A percentile compares a stretch with the other conserved stretches of the same genome.
phyloP scores from a whole-genome alignment of 192 early-diverging fungal genomes.

The Lobulomyces angularis region DNA sequence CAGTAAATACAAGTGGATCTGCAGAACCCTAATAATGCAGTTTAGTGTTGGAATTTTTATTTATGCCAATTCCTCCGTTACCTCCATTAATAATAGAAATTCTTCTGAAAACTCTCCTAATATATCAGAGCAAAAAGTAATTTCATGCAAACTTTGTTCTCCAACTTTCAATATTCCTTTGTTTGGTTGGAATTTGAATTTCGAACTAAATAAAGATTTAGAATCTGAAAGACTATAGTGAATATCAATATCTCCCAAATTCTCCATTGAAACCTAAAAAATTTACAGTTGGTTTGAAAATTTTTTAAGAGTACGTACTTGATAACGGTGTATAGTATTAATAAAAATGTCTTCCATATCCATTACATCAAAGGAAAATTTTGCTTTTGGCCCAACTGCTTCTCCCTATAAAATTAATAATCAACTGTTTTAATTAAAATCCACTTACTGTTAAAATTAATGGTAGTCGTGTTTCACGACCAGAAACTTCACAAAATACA shows the following conservation, averaged over 20 bases:
- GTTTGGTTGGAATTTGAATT: constrained; percentile 32
- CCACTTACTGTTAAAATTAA: constrained; percentile 28
- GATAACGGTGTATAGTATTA: constrained; percentile 36
- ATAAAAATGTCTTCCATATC: constrained; percentile 42
- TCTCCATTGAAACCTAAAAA: constrained; percentile 36
- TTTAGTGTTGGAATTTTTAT: constrained; percentile 1
- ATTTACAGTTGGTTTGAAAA: constrained; percentile 7
- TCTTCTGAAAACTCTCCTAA: constrained; percentile 41
- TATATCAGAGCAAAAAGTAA: constrained; percentile 28
- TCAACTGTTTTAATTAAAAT: constrained; percentile 6
- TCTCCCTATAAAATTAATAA: constrained; percentile 23
- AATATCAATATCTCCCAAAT: constrained; percentile 37
- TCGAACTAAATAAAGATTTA: constrained; percentile 24
- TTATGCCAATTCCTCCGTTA: constrained; percentile 7
- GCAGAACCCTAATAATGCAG: constrained; percentile 30
- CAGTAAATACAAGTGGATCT: constrained; percentile 19
- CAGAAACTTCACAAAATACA: constrained; percentile 40
- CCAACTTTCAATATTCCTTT: constrained; percentile 27
- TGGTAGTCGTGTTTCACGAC: constrained; percentile 38
- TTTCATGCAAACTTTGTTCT: constrained; percentile 23
- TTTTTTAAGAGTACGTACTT: constrained; percentile 12
- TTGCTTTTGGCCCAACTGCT: constrained; percentile 37
- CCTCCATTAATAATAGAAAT: constrained; percentile 39
- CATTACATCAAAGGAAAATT: constrained; percentile 39
- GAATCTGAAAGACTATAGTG: constrained; percentile 13